phyloP scores from a whole-genome alignment of 768 basidiomycete species.

The Lentinula edodes region DNA sequence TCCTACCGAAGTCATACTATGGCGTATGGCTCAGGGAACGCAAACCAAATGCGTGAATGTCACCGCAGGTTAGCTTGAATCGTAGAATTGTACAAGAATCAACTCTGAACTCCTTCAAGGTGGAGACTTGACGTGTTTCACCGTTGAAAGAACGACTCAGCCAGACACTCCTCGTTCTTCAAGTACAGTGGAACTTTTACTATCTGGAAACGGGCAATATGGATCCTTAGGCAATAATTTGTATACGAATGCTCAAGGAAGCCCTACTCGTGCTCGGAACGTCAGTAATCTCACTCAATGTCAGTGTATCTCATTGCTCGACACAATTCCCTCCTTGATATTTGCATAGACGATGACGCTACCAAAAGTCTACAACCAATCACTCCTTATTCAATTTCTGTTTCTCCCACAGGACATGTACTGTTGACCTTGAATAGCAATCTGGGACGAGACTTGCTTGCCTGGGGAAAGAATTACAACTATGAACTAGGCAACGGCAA shows the following conservation, averaged over 20 bases:
- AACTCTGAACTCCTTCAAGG: slow-evolving; percentile 30
- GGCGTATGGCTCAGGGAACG: slow-evolving; percentile 46
- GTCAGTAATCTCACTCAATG: slow-evolving; percentile 86
- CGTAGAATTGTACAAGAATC: neutral
- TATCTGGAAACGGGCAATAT: slow-evolving; percentile 81
- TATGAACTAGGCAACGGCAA: slow-evolving; percentile 76
- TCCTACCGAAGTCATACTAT: slow-evolving; percentile 81
- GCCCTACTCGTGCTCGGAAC: slow-evolving; percentile 68
- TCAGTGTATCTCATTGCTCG: slow-evolving; percentile 31
- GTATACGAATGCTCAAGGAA: slow-evolving; percentile 67
- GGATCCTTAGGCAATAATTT: slow-evolving; percentile 68
- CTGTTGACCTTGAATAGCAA: slow-evolving; percentile 68
- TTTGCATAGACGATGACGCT: slow-evolving; percentile 55
- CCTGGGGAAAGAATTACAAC: slow-evolving; percentile 70
- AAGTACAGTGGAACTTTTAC: slow-evolving; percentile 44
- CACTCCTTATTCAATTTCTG: slow-evolving; percentile 51
- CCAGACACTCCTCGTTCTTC: slow-evolving; percentile 11
- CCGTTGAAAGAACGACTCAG: slow-evolving; percentile 45
- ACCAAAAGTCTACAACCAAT: slow-evolving; percentile 59
- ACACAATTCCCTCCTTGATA: neutral
- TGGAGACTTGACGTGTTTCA: slow-evolving; percentile 74
- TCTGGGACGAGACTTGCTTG: slow-evolving; percentile 60
- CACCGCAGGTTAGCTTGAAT: slow-evolving; percentile 44
- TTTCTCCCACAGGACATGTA: slow-evolving; percentile 75
- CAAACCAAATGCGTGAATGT: slow-evolving; percentile 60